A percentile compares a stretch with the other conserved stretches of the same genome.
These are phyloP conservation scores for Tanacetum coccineum DNA, from an alignment of 129 eudicot genomes.

Conservation along the genomic window DNA sequence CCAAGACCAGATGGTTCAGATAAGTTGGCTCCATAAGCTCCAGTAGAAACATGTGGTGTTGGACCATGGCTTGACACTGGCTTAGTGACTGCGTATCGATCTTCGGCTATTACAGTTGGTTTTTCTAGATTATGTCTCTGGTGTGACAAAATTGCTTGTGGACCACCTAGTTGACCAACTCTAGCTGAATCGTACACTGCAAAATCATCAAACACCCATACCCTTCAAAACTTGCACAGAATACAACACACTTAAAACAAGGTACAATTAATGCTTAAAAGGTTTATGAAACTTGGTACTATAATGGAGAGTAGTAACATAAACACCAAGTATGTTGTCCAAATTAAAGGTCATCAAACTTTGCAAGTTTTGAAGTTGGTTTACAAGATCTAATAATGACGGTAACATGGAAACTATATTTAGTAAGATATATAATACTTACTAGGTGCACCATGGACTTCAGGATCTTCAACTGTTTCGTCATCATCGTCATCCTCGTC, in stretches of 20 bases:
- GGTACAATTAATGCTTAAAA: too few species aligned
- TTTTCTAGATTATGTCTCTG: conserved; percentile 33
- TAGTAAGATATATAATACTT: conserved; percentile 27
- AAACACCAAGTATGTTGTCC: too few species aligned
- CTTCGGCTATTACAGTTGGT: conserved; percentile 32
- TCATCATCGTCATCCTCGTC: conserved; percentile 43
- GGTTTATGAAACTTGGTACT: too few species aligned
- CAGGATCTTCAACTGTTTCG: conserved; percentile 51
- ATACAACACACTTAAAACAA: too few species aligned
- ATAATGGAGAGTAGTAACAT: too few species aligned
- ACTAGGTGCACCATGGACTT: conserved; percentile 79
- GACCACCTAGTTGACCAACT: conserved; percentile 12
- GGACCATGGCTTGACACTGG: conserved; percentile 7
- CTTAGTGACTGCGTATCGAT: conserved; percentile 16
- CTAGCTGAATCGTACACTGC: conserved; percentile 55
- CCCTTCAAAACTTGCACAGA: too few species aligned
- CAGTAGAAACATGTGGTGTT: conserved; percentile 12
- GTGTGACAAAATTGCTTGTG: conserved; percentile 22
- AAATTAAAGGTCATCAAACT: too few species aligned
- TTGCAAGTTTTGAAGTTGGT: too few species aligned
- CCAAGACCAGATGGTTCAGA: conserved; percentile 15
- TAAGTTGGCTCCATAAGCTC: conserved; percentile 1
- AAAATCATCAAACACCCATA: background rate
- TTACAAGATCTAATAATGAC: too few species aligned
- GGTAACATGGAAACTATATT: too few species aligned